A percentile compares a stretch with the other conserved stretches of the same genome.
These are phyloP conservation scores for Penicillium lagena DNA, from an alignment of 495 filamentous ascomycete species.

Conservation along the genomic window DNA sequence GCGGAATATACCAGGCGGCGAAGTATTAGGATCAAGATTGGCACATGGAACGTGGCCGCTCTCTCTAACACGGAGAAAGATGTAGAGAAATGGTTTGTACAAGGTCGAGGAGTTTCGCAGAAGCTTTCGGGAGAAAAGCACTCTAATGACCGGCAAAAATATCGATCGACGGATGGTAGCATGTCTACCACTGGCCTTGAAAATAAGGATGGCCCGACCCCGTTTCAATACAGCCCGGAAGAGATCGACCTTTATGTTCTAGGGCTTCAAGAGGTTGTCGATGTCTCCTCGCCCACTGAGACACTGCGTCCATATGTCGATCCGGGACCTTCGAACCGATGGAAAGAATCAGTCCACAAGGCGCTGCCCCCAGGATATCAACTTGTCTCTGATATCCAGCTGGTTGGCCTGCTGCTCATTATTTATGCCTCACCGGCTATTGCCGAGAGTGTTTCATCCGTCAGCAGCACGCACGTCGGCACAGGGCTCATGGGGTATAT, in stretches of 20 bases:
- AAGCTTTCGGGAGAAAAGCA: constrained; percentile 47
- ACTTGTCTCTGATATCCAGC: constrained; percentile 71
- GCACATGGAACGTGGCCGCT: constrained; percentile 91
- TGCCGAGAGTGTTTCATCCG: constrained; percentile 61
- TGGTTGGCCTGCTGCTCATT: constrained; percentile 79
- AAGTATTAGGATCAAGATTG: constrained; percentile 75
- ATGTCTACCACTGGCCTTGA: not conserved
- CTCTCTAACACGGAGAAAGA: constrained; percentile 78
- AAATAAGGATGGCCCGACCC: not conserved
- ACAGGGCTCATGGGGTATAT: constrained; percentile 88
- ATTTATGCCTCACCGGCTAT: constrained; percentile 77
- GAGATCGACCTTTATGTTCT: constrained; percentile 85
- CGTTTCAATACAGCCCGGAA: constrained; percentile 25
- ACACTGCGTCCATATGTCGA: constrained; percentile 68
- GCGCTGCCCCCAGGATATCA: constrained; percentile 72
- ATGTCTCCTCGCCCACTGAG: constrained; percentile 64
- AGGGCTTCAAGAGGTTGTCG: constrained; percentile 87
- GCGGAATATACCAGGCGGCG: constrained; percentile 68
- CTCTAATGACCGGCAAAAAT: constrained; percentile 15
- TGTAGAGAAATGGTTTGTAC: constrained; percentile 77
- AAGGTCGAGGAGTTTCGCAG: constrained; percentile 62
- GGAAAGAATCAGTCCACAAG: constrained; percentile 66
- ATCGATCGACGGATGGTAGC: not conserved
- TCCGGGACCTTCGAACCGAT: constrained; percentile 59
- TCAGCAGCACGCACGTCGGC: constrained; percentile 72